Percentiles rank a stretch among this genome's conserved stretches.
Conservation (phyloP, 208 protist species). For the Entamoeba nuttalli region DNA sequence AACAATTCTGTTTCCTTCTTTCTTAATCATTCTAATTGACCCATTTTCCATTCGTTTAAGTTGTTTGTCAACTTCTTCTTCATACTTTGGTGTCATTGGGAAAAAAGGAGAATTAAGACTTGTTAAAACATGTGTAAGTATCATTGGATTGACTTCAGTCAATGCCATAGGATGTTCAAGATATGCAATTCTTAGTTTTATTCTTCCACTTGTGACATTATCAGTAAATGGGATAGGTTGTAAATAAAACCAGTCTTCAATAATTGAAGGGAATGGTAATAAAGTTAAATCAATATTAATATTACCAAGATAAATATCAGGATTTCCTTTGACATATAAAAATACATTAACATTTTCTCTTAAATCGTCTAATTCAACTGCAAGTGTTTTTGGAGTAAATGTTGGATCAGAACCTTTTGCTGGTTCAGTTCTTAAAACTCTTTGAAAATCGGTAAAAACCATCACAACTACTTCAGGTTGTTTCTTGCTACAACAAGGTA, state of each 20-base stretch:
- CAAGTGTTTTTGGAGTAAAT: neutral
- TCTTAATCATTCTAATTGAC: neutral
- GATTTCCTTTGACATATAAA: neutral
- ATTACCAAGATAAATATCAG: neutral
- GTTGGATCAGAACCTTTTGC: neutral
- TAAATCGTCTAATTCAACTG: neutral
- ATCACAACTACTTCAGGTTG: neutral
- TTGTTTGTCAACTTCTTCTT: neutral
- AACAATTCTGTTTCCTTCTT: neutral
- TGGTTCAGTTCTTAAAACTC: neutral
- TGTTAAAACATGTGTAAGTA: neutral
- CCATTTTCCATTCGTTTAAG: neutral
- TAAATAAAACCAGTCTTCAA: neutral
- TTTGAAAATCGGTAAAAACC: neutral
- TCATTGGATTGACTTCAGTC: neutral
- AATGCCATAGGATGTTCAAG: neutral
- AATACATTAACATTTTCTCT: neutral
- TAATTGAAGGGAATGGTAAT: neutral
- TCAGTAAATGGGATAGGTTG: neutral
- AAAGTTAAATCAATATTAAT: neutral
- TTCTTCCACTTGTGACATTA: neutral
- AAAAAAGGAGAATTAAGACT: neutral
- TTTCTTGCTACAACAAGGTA: neutral
- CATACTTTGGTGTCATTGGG: neutral
- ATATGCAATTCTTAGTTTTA: neutral